Evolutionary conservation across 1,284 basidiomycete species (phyloP).

Genomic region (Rhodotorula sp.): DNA sequence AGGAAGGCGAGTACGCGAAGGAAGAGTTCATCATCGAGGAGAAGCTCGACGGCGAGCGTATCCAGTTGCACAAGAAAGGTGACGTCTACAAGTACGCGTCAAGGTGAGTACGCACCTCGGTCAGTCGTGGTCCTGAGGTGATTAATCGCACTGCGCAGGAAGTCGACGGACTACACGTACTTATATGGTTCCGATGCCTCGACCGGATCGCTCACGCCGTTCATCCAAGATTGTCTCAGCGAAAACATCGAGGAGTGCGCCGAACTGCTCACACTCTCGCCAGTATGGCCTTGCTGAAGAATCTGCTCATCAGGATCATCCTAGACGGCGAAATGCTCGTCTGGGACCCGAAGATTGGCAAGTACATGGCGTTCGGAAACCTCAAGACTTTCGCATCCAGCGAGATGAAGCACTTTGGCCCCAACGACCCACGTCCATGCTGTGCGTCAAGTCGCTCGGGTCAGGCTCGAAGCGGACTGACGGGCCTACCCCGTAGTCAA

Average conservation of each 20-base stretch:
- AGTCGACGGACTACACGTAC: slow-evolving; percentile 90
- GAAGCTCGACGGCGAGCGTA: slow-evolving; percentile 91
- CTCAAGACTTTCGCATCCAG: slow-evolving; percentile 78
- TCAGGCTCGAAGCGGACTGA: background rate
- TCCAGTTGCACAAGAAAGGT: slow-evolving; percentile 86
- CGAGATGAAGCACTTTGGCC: slow-evolving; percentile 6
- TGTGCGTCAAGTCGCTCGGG: slow-evolving; percentile 56
- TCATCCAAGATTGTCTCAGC: slow-evolving; percentile 72
- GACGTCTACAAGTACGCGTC: slow-evolving; percentile 89
- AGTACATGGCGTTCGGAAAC: slow-evolving; percentile 83
- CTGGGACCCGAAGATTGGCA: slow-evolving; percentile 83
- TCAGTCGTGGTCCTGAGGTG: background rate
- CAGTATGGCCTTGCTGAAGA: background rate
- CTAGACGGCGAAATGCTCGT: slow-evolving; percentile 96
- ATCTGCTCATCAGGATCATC: slow-evolving; percentile 63
- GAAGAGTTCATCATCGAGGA: slow-evolving; percentile 83
- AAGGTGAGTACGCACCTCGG: slow-evolving; percentile 55
- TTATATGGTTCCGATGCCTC: slow-evolving; percentile 66
- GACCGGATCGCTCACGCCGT: slow-evolving; percentile 77
- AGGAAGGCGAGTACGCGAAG: slow-evolving; percentile 44
- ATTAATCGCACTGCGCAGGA: slow-evolving; percentile 56
- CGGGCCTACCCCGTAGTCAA: slow-evolving; percentile 63
- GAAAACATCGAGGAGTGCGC: slow-evolving; percentile 73
- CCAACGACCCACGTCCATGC: slow-evolving; percentile 67
- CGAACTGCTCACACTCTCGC: background rate